Evolutionary conservation across 2,329 filamentous ascomycete species (phyloP), one percentile per base, ranked within the genome.

Genomic region (Alternaria infectoria): DNA sequence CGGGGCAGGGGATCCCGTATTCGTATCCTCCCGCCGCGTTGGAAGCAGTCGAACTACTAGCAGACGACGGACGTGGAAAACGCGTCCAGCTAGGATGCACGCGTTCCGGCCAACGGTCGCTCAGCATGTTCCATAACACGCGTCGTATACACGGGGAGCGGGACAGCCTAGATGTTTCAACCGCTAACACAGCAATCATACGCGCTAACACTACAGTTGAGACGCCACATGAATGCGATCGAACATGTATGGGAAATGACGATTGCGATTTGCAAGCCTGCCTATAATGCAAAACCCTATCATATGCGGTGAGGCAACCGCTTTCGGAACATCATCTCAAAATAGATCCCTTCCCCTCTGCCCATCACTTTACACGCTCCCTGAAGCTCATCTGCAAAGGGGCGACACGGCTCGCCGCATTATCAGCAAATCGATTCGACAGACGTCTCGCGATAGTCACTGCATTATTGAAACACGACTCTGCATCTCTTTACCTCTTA

Each of bases 311-410:
- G 40, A 26, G 59, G n/a, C 26, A 56, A 40, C 55, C 56, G 28
- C 17, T 54, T 61, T 21, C 19, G 30, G 60, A 49, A 40, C 25
- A 26, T 15, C 36, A 23, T 61, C 58, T 59, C 28, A 55, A 55
- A 68, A 66, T 68, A 66, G 63, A 65, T 60, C 49, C 17, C 23
- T 54, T 54, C 26, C 47, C 28, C 55, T 44, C 54, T 67, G 64
- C 62, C 50, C 55, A 54, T 61, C 49, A 52, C 25, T 54, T 47
- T 56, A 43, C 66, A 57, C 57, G 47, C 52, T 17, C 15, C n/a
- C 36, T 45, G 19, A 28, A 61, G 19, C 28, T 9, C 46, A 47
- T 50, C 50, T 54, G 30, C 15, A 56, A 13, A 43, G 32, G 44
- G 26, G 55, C 59, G 50, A 50, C 32, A 49, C 65, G 17, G 30